Evolutionary conservation across 148 eudicot species (phyloP), one percentile per base, ranked within the genome.

Genomic region (Simmondsia chinensis): DNA sequence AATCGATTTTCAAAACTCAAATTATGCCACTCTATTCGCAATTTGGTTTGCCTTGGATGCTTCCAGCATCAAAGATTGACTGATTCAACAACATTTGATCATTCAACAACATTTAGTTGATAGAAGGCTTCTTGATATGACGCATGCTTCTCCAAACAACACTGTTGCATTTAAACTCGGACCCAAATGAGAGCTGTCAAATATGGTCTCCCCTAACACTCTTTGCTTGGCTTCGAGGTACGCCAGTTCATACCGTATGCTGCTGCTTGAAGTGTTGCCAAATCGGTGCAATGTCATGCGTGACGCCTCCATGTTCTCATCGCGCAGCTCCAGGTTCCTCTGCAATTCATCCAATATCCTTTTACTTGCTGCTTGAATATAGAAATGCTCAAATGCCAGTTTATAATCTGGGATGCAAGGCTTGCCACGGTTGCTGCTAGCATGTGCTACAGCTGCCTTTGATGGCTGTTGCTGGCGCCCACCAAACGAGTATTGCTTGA

Each of bases 191-290:
- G 25, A 85, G 46, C 40, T 85, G 95, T 75, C 82, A 80, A 30
- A 77, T 31, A 40, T 74, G 59, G 34, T 85, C 80, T 20, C 95
- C 89, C 31, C 54, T 59, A 31, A 70, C 11, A 80, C 34, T 45
- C 39, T 75, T 1, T 20, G 23, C 2, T 70, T 62, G 7, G 74
- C 76, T 48, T 85, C 95, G 39, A 85, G 52, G 47, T 70, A 77
- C 12, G 82, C 86, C 47, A 85, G 36, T 47, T 85, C 89, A 65
- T 85, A 85, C 95, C 95, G 80, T 34, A 85, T 70, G 54, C 95
- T 85, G 38, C 95, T 85, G 42, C 89, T 72, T 12, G 95, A 85
- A 2, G 95, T 85, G 53, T 85, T 80, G 6, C 95, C 89, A 48
- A 80, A 85, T 39, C 82, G 64, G 59, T 85, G 74, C 21, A 85